A percentile compares a stretch with the other conserved stretches of the same genome.
Evolutionary conservation across 495 filamentous ascomycete genomes (phyloP).

Genomic region (Penicillium arizonense): DNA sequence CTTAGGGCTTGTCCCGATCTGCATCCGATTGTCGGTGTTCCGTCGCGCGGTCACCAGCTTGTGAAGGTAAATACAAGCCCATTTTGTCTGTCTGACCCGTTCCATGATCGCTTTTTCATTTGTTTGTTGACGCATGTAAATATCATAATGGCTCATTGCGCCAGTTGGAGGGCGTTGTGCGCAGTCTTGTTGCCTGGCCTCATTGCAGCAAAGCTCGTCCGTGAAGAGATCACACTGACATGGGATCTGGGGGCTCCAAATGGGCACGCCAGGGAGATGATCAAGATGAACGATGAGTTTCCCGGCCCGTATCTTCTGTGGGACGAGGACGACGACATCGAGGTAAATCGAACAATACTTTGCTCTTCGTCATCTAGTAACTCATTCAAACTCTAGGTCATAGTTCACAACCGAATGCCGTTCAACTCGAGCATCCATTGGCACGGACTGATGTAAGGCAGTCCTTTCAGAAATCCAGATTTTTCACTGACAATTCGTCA

Average conservation of each 20-base stretch:
- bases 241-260: neutral
- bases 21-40: neutral
- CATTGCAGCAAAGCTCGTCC: neutral
- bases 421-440: neutral
- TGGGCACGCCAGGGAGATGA: neutral
- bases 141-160: neutral
- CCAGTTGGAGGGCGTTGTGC: neutral
- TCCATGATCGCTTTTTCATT: neutral
- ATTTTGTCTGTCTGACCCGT: neutral
- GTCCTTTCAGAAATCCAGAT: neutral
- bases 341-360: neutral
- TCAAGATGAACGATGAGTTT: neutral
- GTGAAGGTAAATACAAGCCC: neutral
- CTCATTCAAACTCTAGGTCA: neutral
- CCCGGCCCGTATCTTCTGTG: neutral
- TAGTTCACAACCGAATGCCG: neutral
- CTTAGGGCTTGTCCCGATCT: neutral
- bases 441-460: constrained; percentile 28
- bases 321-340: neutral
- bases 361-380: neutral
- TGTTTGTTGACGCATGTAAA: neutral
- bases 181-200: neutral
- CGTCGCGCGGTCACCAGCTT: neutral
- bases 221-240: neutral
- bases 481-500: neutral